Conservation (phyloP, 2,329 filamentous ascomycete genomes). For the Neopestalotiopsis clavispora region DNA sequence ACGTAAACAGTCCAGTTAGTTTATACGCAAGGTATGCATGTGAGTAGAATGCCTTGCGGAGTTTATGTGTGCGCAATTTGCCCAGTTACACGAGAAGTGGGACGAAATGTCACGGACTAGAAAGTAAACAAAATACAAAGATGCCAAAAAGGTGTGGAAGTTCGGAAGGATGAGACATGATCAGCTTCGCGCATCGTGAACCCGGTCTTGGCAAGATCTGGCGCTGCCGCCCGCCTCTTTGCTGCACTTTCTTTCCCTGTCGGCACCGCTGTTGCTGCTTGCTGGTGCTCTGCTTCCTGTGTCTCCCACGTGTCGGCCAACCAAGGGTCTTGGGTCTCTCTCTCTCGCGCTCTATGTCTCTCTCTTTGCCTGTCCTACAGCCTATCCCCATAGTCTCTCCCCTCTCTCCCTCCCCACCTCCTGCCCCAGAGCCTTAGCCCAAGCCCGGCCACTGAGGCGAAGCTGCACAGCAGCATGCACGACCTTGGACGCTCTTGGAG, state of each 20-base stretch:
- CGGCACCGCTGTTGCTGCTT: too few species aligned
- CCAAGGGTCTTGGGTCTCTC: neutral
- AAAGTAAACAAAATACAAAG: neutral
- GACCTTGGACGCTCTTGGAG: neutral
- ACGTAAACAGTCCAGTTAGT: conserved; percentile 1
- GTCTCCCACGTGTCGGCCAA: conserved; percentile 5
- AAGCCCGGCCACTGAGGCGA: conserved; percentile 15
- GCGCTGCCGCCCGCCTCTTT: conserved; percentile 2
- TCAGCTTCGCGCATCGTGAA: neutral
- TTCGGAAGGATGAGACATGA: conserved; percentile 6
- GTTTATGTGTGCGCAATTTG: conserved; percentile 3
- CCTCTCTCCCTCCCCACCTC: neutral
- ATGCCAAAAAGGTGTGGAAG: neutral
- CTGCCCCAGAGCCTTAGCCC: neutral
- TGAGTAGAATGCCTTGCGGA: neutral
- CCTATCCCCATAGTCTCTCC: neutral
- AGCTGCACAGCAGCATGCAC: conserved; percentile 19
- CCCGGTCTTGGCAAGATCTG: conserved; percentile 8
- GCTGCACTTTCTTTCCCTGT: neutral
- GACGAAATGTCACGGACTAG: neutral
- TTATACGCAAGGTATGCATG: neutral
- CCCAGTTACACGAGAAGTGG: conserved; percentile 10
- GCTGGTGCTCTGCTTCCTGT: neutral
- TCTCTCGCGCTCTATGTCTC: neutral
- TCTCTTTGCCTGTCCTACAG: neutral